Evolutionary conservation across 202 grass and related monocot genomes (phyloP).

Genomic region (Cymbopogon flexuosus): DNA sequence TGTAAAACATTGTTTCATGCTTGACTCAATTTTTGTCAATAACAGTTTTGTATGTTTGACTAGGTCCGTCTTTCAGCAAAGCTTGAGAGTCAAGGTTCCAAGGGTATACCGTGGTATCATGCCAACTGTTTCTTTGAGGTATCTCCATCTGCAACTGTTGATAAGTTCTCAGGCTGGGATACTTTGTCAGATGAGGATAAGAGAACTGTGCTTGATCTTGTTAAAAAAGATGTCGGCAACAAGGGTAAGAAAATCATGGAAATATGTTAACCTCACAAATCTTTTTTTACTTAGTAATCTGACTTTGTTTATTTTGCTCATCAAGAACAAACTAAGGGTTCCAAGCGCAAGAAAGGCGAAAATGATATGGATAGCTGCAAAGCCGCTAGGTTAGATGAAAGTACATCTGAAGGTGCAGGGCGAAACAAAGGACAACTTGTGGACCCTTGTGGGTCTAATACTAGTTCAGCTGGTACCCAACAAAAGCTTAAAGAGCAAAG

Average conservation of each 20-base stretch:
- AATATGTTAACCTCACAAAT: background rate
- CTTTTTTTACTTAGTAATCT: slow-evolving; percentile 16
- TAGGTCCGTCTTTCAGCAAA: slow-evolving; percentile 87
- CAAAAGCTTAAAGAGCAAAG: slow-evolving; percentile 76
- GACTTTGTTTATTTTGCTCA: slow-evolving; percentile 30
- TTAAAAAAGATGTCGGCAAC: slow-evolving; percentile 40
- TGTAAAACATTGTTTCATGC: slow-evolving; percentile 11
- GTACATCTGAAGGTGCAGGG: slow-evolving; percentile 36
- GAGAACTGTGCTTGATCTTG: slow-evolving; percentile 48
- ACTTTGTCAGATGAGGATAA: slow-evolving; percentile 60
- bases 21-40: slow-evolving; percentile 11
- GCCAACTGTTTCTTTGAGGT: slow-evolving; percentile 67
- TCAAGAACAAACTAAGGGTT: slow-evolving; percentile 52
- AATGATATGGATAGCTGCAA: slow-evolving; percentile 40
- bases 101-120: slow-evolving; percentile 74
- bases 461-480: slow-evolving; percentile 44
- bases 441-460: slow-evolving; percentile 30
- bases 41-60: slow-evolving; percentile 36
- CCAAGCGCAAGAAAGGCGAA: slow-evolving; percentile 62
- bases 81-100: slow-evolving; percentile 61
- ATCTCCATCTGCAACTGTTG: slow-evolving; percentile 52
- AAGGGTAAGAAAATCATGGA: slow-evolving; percentile 36
- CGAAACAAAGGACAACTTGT: slow-evolving; percentile 36
- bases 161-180: slow-evolving; percentile 80
- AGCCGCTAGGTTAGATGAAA: slow-evolving; percentile 47